Percentiles rank a stretch among this genome's conserved stretches.
phyloP scores from a whole-genome alignment of 2,329 filamentous ascomycete genomes.

The Scedosporium boydii region DNA sequence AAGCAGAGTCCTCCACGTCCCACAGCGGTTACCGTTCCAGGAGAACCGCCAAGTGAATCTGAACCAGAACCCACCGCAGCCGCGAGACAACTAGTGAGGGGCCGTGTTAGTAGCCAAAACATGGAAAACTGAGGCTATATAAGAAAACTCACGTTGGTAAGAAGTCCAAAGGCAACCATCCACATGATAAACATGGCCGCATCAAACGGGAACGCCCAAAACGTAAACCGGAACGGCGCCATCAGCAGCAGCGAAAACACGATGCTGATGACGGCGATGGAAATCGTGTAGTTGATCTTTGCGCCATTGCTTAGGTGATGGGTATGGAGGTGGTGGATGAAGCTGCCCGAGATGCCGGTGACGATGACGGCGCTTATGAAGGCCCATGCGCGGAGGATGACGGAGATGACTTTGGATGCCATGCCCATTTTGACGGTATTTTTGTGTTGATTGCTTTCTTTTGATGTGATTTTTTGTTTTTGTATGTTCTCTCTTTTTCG shows the following conservation, averaged over 20 bases:
- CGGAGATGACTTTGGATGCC: conserved; percentile 7
- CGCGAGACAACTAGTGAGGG: conserved; percentile 9
- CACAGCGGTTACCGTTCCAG: conserved; percentile 16
- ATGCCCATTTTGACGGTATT: background rate
- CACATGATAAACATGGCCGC: conserved; percentile 16
- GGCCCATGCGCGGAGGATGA: conserved; percentile 12
- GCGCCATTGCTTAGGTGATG: conserved; percentile 8
- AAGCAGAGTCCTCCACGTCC: conserved; percentile 13
- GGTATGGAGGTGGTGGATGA: conserved; percentile 11
- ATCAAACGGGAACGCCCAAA: conserved; percentile 16
- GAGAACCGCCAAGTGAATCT: conserved; percentile 18
- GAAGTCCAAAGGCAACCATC: conserved; percentile 17
- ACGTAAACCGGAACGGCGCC: conserved; percentile 12
- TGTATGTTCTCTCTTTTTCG: background rate
- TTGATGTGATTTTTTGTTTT: background rate
- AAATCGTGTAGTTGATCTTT: conserved; percentile 15
- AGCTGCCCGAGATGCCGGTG: conserved; percentile 14
- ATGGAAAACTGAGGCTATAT: background rate
- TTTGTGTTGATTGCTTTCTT: background rate
- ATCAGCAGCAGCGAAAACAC: conserved; percentile 15
- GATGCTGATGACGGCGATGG: conserved; percentile 16
- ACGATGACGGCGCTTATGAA: conserved; percentile 14
- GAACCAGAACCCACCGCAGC: conserved; percentile 14
- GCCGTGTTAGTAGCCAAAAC: background rate
- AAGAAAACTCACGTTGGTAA: conserved; percentile 11